Base-by-base conservation (phyloP, 2,329 filamentous ascomycete species). In the Aspergillus arachidicola region DNA sequence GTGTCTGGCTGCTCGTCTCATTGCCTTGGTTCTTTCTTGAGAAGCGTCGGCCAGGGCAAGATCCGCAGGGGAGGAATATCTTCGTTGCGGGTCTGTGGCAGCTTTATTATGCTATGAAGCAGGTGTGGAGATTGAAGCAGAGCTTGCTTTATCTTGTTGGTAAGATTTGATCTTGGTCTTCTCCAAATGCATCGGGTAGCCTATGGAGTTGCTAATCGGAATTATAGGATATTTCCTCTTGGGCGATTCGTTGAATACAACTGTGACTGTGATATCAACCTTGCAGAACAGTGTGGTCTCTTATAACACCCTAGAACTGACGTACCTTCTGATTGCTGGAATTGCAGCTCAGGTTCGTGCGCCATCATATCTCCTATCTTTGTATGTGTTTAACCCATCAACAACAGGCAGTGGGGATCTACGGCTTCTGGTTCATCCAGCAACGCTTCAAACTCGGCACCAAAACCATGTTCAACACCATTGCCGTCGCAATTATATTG, bases 211-310 rank as follows among this genome's bases (percentile, higher is more conserved):
- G 7, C 12, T 12, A 16, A 34, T 34, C 57, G 59, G 32, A 54
- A 21, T 26, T 23, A 62, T 65, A 75, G 82, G 83, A 3, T 91
- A 90, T 71, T 91, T 91, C 71, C 79, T 91, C 2, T 83, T 91
- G 0, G 88, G 87, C n/a, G 89, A 91, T 74, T 88, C 86, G 1
- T 80, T 91, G 41, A 91, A 91, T 73, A 91, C 89, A 0, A 90
- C 88, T 0, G 86, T 90, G 6, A 91, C 89, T 0, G 87, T 91
- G 26, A 87, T 91, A 36, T 82, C 79, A 0, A 91, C 87, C 0
- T 75, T 90, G 6, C 89, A 91, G 70, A 90, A 90, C 67, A 81
- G 81, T 41, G 83, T 90, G 4, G 87, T 91, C 3, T 80, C 82
- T 4, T 91, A 90, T 75, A 87, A 89, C 69, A 88, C 87, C 0